phyloP scores from a whole-genome alignment of 768 basidiomycete genomes.

The Pulveroboletus sp. region DNA sequence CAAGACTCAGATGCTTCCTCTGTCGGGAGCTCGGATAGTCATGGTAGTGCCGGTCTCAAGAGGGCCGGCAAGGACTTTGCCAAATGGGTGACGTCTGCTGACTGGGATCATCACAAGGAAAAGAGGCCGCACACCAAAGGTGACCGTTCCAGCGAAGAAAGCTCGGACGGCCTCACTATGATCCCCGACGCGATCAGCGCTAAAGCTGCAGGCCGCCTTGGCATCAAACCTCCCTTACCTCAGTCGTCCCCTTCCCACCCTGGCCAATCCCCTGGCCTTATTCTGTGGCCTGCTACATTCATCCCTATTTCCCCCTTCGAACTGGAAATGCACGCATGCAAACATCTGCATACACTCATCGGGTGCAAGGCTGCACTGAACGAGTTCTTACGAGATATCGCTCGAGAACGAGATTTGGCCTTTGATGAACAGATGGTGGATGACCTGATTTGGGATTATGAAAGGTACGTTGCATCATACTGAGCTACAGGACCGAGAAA shows the following conservation, averaged over 20 bases:
- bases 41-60: constrained; percentile 21
- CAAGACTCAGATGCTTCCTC: constrained; percentile 20
- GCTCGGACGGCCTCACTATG: constrained; percentile 13
- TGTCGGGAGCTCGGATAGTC: constrained; percentile 24
- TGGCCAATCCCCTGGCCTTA: constrained; percentile 58
- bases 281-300: constrained; percentile 57
- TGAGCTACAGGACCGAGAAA: constrained; percentile 4
- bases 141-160: constrained; percentile 28
- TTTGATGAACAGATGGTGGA: constrained; percentile 24
- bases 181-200: constrained; percentile 30
- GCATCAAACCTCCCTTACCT: constrained; percentile 22
- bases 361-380: constrained; percentile 56
- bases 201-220: constrained; percentile 39
- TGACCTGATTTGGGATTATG: constrained; percentile 35
- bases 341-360: constrained; percentile 60
- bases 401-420: constrained; percentile 19
- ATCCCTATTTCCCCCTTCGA: constrained; percentile 54
- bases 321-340: constrained; percentile 74
- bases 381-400: constrained; percentile 42
- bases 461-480: constrained; percentile 25
- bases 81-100: constrained; percentile 35
- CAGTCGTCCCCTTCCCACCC: constrained; percentile 24
- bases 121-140: constrained; percentile 19
- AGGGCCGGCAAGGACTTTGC: constrained; percentile 33
- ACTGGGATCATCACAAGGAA: constrained; percentile 33